phyloP scores from a whole-genome alignment of 441 rosid species.

The Jatropha multifida region DNA sequence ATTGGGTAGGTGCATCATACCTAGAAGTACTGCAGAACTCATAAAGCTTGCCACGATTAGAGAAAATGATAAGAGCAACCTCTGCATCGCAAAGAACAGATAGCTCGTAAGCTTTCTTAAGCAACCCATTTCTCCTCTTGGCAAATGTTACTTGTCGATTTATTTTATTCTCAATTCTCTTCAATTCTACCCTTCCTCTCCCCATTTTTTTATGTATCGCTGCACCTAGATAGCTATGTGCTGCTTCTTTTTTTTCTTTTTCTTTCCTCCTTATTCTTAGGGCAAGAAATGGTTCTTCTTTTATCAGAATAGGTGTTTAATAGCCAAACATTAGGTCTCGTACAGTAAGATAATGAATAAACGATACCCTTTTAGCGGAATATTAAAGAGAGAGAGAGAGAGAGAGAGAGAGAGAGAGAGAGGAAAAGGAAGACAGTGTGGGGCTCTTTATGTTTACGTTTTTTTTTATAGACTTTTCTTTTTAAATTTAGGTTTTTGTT shows the following conservation, averaged over 20 bases:
- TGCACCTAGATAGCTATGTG: neutral
- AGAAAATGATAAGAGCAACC: constrained; percentile 86
- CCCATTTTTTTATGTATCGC: constrained; percentile 39
- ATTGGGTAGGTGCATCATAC: constrained; percentile 32
- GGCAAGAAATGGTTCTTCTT: constrained; percentile 25
- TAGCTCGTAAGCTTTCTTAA: constrained; percentile 91
- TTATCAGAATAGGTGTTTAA: neutral
- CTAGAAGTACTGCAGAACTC: constrained; percentile 82
- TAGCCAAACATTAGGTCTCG: neutral
- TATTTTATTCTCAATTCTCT: constrained; percentile 92
- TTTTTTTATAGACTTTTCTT: neutral
- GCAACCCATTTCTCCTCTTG: constrained; percentile 87
- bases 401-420: neutral
- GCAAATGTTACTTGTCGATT: constrained; percentile 88
- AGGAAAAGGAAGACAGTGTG: neutral
- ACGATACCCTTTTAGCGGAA: neutral
- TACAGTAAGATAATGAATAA: neutral
- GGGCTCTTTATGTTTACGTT: neutral
- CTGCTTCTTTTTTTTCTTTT: constrained; percentile 4
- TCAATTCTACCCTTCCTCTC: constrained; percentile 86
- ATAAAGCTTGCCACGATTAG: constrained; percentile 84
- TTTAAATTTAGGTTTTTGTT: too few relatives aligned
- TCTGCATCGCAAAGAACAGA: constrained; percentile 90
- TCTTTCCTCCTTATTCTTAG: constrained; percentile 17
- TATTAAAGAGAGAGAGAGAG: neutral